Evolutionary conservation across 2,329 filamentous ascomycete genomes (phyloP), one percentile per base, ranked within the genome.

Genomic region (Cordyceps pruinosa): DNA sequence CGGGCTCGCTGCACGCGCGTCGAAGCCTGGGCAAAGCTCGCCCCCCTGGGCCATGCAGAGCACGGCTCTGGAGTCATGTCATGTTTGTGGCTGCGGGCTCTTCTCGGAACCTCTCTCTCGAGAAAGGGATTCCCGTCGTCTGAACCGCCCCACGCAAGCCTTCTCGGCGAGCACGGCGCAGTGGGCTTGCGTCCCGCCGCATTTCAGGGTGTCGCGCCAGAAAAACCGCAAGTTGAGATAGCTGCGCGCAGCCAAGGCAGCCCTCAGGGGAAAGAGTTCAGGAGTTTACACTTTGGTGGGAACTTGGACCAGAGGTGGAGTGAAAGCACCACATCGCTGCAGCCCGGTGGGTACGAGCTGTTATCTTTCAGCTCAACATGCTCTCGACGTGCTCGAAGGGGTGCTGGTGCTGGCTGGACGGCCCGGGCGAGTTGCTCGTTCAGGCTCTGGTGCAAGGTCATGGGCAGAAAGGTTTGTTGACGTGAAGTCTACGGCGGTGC

Each of bases 301-400:
- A 48, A 19, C 35, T 39, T 42, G 17, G 21, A 3, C 19, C 17
- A n/a, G 17, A 13, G 26, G 35, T 51, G 49, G 39, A 35, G 15
- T 19, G 28, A 34, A n/a, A 34, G 50, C 15, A 53, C 50, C 28
- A 53, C 39, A 35, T 34, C 8, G 39, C 39, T 44, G 37, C 50
- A 53, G 50, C 37, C 39, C 28, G 37, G 50, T 53, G 50, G 37
- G 17, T 21, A 44, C 50, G 15, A 45, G 8, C 28, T 53, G 50
- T 45, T 53, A 53, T 53, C 50, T 53, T 52, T 53, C 50, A 53
- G 50, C 50, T 53, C 26, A 44, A 26, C 19, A 44, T 34, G 50
- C 19, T 44, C 39, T 28, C 17, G 21, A 41, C 17, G 3, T 41
- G 12, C 12, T n/a, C 30, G 6, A 6, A 32, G 30, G 6, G 32